These are phyloP conservation scores for Lasiodiplodia citricola DNA, from an alignment of 2,329 filamentous ascomycete genomes.

Conservation along the genomic window DNA sequence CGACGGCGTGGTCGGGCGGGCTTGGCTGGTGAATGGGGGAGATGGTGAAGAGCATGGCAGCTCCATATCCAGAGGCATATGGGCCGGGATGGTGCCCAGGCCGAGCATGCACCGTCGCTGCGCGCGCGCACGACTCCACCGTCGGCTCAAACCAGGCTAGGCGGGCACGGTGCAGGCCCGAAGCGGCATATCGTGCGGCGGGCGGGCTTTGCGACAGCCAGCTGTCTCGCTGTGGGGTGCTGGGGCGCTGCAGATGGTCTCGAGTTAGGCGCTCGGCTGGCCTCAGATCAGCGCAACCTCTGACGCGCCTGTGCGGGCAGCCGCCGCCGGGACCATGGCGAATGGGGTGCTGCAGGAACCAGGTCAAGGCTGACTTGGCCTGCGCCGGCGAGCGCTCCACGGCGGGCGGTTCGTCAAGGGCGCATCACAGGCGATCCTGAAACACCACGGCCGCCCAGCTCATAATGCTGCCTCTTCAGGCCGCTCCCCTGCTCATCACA, in stretches of 20 bases:
- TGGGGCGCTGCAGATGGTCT: constrained; percentile 18
- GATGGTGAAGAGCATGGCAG: constrained; percentile 16
- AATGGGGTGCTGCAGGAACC: constrained; percentile 5
- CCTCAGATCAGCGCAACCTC: constrained; percentile 21
- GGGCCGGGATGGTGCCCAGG: constrained; percentile 19
- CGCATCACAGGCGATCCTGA: constrained; percentile 14
- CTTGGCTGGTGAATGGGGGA: constrained; percentile 5
- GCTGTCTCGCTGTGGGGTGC: constrained; percentile 25
- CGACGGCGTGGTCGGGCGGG: constrained; percentile 7
- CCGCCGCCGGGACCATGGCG: background rate
- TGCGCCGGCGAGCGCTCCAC: background rate
- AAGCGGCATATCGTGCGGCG: constrained; percentile 25
- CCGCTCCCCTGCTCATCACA: constrained; percentile 24
- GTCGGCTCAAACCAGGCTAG: constrained; percentile 21
- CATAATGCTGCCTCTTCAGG: constrained; percentile 19
- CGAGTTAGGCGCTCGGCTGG: constrained; percentile 13
- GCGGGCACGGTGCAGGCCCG: constrained; percentile 19
- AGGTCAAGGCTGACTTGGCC: background rate
- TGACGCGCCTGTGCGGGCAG: background rate
- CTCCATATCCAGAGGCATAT: constrained; percentile 20
- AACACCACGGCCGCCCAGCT: constrained; percentile 2
- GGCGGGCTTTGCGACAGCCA: constrained; percentile 20
- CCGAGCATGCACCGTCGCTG: constrained; percentile 20
- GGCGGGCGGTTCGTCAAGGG: constrained; percentile 9
- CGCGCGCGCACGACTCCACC: background rate